These are phyloP conservation scores for Kondoa subrosea DNA, from an alignment of 768 basidiomycete species.

Conservation along the genomic window DNA sequence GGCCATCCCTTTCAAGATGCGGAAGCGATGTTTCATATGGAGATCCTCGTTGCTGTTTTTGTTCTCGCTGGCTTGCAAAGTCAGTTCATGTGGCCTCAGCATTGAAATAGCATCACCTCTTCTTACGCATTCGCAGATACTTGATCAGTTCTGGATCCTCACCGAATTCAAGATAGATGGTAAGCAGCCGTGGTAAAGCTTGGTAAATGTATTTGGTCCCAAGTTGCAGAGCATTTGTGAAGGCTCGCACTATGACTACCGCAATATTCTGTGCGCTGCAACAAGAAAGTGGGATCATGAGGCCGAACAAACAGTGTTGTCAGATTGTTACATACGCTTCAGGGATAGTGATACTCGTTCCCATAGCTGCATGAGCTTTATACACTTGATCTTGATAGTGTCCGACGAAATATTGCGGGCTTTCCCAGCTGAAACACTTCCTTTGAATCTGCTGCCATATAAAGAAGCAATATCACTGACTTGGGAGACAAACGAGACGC, in stretches of 20 bases:
- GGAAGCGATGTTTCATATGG: not conserved
- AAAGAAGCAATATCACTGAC: constrained; percentile 27
- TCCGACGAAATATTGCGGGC: constrained; percentile 13
- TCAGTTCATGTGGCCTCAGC: not conserved
- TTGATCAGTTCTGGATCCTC: constrained; percentile 38
- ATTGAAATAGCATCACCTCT: not conserved
- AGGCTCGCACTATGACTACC: constrained; percentile 3
- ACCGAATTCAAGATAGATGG: constrained; percentile 85
- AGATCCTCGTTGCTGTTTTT: not conserved
- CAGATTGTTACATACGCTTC: constrained; percentile 1
- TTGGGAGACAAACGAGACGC: constrained; percentile 31
- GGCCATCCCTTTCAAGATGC: not conserved
- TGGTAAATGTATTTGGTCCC: constrained; percentile 96
- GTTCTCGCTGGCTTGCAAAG: not conserved
- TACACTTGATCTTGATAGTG: constrained; percentile 15
- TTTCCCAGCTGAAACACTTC: constrained; percentile 12
- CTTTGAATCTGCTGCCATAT: not conserved
- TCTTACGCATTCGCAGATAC: constrained; percentile 16
- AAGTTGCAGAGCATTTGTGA: constrained; percentile 42
- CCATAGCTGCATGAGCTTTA: constrained; percentile 2
- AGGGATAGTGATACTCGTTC: not conserved
- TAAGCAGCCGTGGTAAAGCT: constrained; percentile 79
- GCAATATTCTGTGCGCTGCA: not conserved
- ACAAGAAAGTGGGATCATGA: no score
- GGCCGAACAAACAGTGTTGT: not conserved